Evolutionary conservation across 345 rosid species (phyloP), one percentile per base, ranked within the genome.

Genomic region (Populus ilicifolia): DNA sequence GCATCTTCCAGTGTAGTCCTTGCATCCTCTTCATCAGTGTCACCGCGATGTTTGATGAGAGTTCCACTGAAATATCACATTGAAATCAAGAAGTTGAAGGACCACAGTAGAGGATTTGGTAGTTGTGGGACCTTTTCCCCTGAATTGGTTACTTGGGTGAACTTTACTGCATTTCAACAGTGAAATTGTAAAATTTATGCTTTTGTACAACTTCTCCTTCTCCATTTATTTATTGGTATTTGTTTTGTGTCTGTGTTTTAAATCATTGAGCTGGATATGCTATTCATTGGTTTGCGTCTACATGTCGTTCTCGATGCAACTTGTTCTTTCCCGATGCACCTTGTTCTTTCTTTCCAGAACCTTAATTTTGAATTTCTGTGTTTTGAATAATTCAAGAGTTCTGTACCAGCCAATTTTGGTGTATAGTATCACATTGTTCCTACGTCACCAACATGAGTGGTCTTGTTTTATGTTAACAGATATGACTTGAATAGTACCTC

Each of bases 401-500:
- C 1, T 9, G 13, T 73, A 16, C 65, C 36, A 43, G 63, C 39
- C 65, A 65, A 61, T 38, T 21, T 2, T 78, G 16, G 52, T 75
- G 63, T 8, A 33, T 52, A 11, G 52, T 29, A 52, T 61, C 20
- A 12, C 7, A 2, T 10, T 43, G n/a, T 73, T 69, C 67, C 18
- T 25, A 25, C 17, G 8, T 63, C 17, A n/a, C 18, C 23, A 62
- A 43, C 29, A 59, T 52, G 46, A 14, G 36, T 33, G 27, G 18
- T 29, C 11, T n/a, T 43, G 54, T 71, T 82, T 21, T 33, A 43
- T 38, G 77, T 75, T 27, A 67, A 79, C 89, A 96, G 99, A 74
- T 92, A 84, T 72, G 95, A 91, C 46, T 89, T 96, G 72, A 92
- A 85, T 85, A 92, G 93, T 77, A 85, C 97, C 65, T 87, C 82